These are phyloP conservation scores for Colletotrichum camelliae DNA, from an alignment of 2,329 filamentous ascomycete genomes.

Conservation along the genomic window DNA sequence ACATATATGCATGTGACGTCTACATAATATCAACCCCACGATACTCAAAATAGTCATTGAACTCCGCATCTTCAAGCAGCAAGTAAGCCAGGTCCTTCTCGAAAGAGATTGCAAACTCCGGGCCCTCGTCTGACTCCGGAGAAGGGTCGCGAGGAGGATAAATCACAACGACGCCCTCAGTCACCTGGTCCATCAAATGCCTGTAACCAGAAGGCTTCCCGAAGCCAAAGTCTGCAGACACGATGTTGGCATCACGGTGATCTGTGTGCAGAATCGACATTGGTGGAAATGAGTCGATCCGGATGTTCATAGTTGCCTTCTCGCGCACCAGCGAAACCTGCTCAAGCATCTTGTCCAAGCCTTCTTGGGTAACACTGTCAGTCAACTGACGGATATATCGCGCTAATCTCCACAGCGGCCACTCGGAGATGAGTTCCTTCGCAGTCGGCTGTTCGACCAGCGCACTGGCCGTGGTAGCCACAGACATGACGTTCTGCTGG, in stretches of 20 bases:
- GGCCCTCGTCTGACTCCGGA: constrained; percentile 37
- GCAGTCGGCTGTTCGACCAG: constrained; percentile 33
- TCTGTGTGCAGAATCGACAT: constrained; percentile 40
- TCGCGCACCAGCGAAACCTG: constrained; percentile 39
- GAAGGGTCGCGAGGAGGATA: constrained; percentile 34
- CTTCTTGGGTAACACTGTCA: constrained; percentile 37
- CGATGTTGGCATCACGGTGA: constrained; percentile 35
- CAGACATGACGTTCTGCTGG: constrained; percentile 40
- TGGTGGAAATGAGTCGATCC: constrained; percentile 40
- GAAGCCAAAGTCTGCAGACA: constrained; percentile 40
- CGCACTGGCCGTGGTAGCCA: constrained; percentile 23
- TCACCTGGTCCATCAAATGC: constrained; percentile 34
- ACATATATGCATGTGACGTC: neutral
- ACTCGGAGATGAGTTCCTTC: constrained; percentile 38
- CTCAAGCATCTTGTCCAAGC: constrained; percentile 32
- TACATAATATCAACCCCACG: constrained; percentile 33
- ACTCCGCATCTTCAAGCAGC: constrained; percentile 38
- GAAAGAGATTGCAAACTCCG: constrained; percentile 38
- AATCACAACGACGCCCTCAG: constrained; percentile 30
- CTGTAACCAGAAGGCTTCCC: constrained; percentile 35
- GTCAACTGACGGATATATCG: constrained; percentile 42
- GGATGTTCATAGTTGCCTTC: constrained; percentile 37
- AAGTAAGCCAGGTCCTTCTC: constrained; percentile 36
- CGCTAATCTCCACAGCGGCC: constrained; percentile 39
- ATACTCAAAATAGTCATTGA: constrained; percentile 42